A percentile compares a stretch with the other conserved stretches of the same genome.
Conservation (phyloP, 106 monocot species). For the Dendrobium catenatum region DNA sequence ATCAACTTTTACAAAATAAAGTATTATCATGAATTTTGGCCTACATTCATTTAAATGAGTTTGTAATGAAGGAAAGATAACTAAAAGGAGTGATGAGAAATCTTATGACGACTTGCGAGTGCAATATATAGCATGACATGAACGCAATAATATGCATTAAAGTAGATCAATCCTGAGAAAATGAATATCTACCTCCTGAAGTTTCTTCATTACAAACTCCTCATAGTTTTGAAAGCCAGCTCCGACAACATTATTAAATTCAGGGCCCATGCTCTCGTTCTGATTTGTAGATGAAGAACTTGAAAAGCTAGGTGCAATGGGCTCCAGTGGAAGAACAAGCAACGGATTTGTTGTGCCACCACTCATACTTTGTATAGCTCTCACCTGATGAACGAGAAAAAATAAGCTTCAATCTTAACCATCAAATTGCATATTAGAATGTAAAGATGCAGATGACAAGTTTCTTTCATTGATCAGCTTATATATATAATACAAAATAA, state of each 20-base stretch:
- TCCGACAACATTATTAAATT: slow-evolving; percentile 52
- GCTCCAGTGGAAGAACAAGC: slow-evolving; percentile 71
- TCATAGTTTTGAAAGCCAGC: slow-evolving; percentile 76
- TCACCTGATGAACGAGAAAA: slow-evolving; percentile 23
- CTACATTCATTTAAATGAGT: too few species aligned
- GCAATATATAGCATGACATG: too few species aligned
- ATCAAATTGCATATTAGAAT: background rate
- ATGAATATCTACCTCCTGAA: slow-evolving; percentile 49
- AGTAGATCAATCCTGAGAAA: background rate
- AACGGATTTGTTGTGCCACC: slow-evolving; percentile 61
- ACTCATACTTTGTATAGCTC: slow-evolving; percentile 48
- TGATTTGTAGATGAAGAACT: slow-evolving; percentile 16
- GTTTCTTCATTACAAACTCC: slow-evolving; percentile 73
- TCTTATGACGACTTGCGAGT: too few species aligned
- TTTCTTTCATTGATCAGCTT: background rate
- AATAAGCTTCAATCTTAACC: background rate
- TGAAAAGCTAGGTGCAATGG: slow-evolving; percentile 19
- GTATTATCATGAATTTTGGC: too few species aligned
- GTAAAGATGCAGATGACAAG: background rate
- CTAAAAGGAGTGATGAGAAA: too few species aligned
- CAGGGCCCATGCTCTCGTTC: slow-evolving; percentile 32
- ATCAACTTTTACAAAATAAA: too few species aligned
- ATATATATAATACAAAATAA: too few species aligned
- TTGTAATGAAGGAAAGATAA: too few species aligned
- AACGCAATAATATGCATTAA: background rate